Conservation (phyloP, 176 grass and related monocot genomes). For the Avena eriantha region DNA sequence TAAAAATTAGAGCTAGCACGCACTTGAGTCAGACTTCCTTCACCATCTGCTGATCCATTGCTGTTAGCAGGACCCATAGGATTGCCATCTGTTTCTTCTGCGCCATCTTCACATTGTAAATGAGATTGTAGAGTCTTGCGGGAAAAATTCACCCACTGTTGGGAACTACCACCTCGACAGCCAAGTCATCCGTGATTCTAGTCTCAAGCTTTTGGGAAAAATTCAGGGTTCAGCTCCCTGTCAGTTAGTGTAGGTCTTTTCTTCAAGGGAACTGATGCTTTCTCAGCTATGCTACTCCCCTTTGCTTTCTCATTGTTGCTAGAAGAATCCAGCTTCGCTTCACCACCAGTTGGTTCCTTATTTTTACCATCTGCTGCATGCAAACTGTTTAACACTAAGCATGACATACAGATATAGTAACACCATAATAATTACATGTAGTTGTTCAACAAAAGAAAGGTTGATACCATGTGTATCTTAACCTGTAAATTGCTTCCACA, state of each 20-base stretch:
- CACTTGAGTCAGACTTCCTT: conserved; percentile 54
- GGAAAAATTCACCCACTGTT: background rate
- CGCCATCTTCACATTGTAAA: conserved; percentile 56
- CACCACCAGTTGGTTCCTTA: conserved; percentile 58
- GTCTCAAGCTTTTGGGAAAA: conserved; percentile 97
- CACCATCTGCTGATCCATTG: conserved; percentile 51
- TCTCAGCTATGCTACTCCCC: conserved; percentile 72
- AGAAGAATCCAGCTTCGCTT: conserved; percentile 71
- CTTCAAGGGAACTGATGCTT: conserved; percentile 81
- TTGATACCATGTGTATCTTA: conserved; percentile 67
- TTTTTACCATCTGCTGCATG: conserved; percentile 66
- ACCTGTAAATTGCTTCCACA: conserved; percentile 89
- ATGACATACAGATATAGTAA: background rate
- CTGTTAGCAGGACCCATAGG: conserved; percentile 54
- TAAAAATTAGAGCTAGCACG: conserved; percentile 54
- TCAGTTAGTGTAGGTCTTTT: conserved; percentile 81
- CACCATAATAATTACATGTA: background rate
- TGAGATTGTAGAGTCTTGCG: conserved; percentile 61
- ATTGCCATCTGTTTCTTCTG: conserved; percentile 63
- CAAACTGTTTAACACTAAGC: conserved; percentile 30
- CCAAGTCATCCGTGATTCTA: conserved; percentile 67
- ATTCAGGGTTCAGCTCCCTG: conserved; percentile 89
- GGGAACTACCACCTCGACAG: conserved; percentile 81
- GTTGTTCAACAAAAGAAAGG: conserved; percentile 6
- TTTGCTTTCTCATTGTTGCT: conserved; percentile 59